Conservation (phyloP, 73 alveolate genomes). For the Uronychia setigera region DNA sequence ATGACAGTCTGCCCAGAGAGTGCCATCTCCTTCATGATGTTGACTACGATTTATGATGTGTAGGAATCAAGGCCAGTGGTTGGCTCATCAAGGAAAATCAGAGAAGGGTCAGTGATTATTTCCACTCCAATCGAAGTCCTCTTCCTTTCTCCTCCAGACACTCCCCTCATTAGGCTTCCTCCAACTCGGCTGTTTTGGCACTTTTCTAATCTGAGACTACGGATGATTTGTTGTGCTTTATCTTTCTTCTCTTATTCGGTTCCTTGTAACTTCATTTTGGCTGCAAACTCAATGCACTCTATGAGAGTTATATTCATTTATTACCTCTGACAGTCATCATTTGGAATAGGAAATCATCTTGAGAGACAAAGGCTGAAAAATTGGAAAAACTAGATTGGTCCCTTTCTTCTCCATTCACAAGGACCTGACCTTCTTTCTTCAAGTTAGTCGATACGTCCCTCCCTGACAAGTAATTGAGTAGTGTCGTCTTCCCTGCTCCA, state of each 20-base stretch:
- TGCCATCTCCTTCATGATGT: slow-evolving; percentile 64
- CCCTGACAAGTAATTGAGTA: slow-evolving; percentile 86
- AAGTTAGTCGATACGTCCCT: slow-evolving; percentile 68
- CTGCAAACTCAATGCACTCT: slow-evolving; percentile 61
- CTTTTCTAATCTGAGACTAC: slow-evolving; percentile 40
- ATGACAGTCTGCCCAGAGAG: slow-evolving; percentile 76
- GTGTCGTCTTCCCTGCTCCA: slow-evolving; percentile 97
- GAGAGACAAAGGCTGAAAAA: slow-evolving; percentile 85
- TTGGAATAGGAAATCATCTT: slow-evolving; percentile 85
- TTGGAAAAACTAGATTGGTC: slow-evolving; percentile 70
- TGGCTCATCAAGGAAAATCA: slow-evolving; percentile 85
- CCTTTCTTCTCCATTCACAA: slow-evolving; percentile 73
- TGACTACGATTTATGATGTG: slow-evolving; percentile 34
- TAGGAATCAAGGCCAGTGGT: slow-evolving; percentile 75
- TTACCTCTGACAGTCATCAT: slow-evolving; percentile 82
- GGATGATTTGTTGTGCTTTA: slow-evolving; percentile 46
- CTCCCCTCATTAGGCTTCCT: slow-evolving; percentile 86
- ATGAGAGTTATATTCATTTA: not conserved
- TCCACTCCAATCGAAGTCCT: slow-evolving; percentile 96
- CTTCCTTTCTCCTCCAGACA: slow-evolving; percentile 97
- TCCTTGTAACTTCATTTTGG: slow-evolving; percentile 57
- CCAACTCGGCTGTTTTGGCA: slow-evolving; percentile 89
- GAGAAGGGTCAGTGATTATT: slow-evolving; percentile 90
- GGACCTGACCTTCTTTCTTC: slow-evolving; percentile 76
- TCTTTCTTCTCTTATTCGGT: slow-evolving; percentile 31